These are phyloP conservation scores for Aspergillus fijiensis DNA, from an alignment of 2,329 filamentous ascomycete species.

Conservation along the genomic window DNA sequence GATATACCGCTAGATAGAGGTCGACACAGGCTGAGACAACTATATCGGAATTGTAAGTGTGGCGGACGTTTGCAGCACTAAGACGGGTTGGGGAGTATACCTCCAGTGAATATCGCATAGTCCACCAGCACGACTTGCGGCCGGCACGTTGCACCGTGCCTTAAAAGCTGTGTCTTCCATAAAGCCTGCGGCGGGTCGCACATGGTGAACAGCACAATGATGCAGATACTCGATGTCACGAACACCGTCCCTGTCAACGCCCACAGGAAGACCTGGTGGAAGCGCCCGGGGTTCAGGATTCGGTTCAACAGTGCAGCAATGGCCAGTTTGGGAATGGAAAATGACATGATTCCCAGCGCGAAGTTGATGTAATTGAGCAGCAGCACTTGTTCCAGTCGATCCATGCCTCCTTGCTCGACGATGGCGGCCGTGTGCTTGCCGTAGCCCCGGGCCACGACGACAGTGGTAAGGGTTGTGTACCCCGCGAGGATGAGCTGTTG, in stretches of 20 bases:
- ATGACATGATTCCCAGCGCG: conserved; percentile 26
- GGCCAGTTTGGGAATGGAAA: conserved; percentile 27
- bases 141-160: conserved; percentile 36
- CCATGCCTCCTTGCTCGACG: conserved; percentile 5
- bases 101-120: conserved; percentile 41
- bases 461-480: conserved; percentile 25
- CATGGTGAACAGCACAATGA: conserved; percentile 31
- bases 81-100: conserved; percentile 18
- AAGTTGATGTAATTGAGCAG: conserved; percentile 26
- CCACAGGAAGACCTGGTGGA: conserved; percentile 23
- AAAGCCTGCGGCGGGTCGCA: conserved; percentile 41
- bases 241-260: conserved; percentile 32
- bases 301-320: conserved; percentile 25
- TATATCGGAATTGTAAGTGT: not conserved
- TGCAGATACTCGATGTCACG: conserved; percentile 29
- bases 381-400: conserved; percentile 26
- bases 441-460: conserved; percentile 38
- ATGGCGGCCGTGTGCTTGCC: conserved; percentile 40
- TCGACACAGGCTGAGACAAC: conserved; percentile 31
- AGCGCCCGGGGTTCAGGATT: conserved; percentile 23
- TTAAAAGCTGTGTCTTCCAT: conserved; percentile 36
- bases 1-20: conserved; percentile 33
- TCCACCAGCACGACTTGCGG: conserved; percentile 37
- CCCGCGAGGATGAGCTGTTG: not conserved
- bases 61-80: not conserved